Evolutionary conservation across 2,329 filamentous ascomycete genomes (phyloP).

Genomic region (Passalora sequoiae): DNA sequence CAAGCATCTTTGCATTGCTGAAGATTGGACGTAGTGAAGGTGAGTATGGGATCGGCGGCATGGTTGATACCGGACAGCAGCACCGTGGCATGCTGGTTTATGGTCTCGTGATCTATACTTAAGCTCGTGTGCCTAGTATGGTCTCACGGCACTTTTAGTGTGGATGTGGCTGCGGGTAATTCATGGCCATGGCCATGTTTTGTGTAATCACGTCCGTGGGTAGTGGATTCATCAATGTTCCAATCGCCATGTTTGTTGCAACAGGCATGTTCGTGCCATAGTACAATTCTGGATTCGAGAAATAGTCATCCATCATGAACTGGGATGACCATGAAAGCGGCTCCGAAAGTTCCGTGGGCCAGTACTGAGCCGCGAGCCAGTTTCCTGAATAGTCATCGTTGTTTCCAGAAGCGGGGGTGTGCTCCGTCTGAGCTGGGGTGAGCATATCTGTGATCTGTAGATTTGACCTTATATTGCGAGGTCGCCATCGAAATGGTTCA

Average conservation of each 20-base stretch:
- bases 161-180: too few species aligned
- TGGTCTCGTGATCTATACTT: too few species aligned
- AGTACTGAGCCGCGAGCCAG: not conserved
- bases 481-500: not conserved
- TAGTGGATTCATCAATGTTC: too few species aligned
- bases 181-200: too few species aligned
- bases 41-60: not conserved
- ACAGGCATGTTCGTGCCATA: not conserved
- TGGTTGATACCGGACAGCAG: not conserved
- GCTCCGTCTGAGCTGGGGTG: too few species aligned
- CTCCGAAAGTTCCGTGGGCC: not conserved
- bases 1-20: constrained; percentile 15
- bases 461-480: constrained; percentile 1
- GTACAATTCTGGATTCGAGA: not conserved
- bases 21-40: not conserved
- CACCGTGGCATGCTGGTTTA: too few species aligned
- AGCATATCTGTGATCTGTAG: not conserved
- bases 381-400: not conserved
- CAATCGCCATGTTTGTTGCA: too few species aligned
- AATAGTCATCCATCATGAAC: constrained; percentile 1
- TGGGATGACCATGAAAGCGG: not conserved
- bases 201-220: too few species aligned
- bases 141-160: too few species aligned
- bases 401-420: too few species aligned
- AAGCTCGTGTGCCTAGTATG: too few species aligned